phyloP scores from a whole-genome alignment of 805 yeast genomes.

The Pachysolen tannophilus region DNA sequence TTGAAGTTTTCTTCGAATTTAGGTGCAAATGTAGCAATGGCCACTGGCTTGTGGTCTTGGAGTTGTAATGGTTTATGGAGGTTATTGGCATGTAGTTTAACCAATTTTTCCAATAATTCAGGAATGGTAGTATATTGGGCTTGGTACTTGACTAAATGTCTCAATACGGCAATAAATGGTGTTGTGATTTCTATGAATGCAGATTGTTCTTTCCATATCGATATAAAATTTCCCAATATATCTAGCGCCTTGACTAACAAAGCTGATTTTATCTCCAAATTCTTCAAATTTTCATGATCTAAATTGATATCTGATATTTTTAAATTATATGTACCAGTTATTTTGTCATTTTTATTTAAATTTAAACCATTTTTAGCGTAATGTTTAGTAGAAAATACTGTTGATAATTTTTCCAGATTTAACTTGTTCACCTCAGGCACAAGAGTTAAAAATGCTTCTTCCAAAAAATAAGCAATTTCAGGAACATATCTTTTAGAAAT shows the following conservation, averaged over 20 bases:
- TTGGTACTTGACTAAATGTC: constrained; percentile 27
- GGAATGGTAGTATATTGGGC: constrained; percentile 27
- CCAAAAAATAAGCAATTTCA: constrained; percentile 57
- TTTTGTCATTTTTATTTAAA: constrained; percentile 7
- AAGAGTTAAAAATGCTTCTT: constrained; percentile 38
- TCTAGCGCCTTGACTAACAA: constrained; percentile 26
- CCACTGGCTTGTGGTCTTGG: constrained; percentile 77
- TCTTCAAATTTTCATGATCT: background rate
- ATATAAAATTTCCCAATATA: constrained; percentile 23
- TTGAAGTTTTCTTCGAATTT: constrained; percentile 93
- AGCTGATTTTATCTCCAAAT: constrained; percentile 18
- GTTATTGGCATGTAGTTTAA: constrained; percentile 41
- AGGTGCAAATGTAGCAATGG: constrained; percentile 82
- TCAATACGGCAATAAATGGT: constrained; percentile 38
- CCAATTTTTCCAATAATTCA: constrained; percentile 33
- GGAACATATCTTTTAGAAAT: constrained; percentile 77
- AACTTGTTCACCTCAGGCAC: constrained; percentile 27
- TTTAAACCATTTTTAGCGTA: constrained; percentile 14
- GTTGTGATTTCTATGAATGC: constrained; percentile 52
- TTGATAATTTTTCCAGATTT: constrained; percentile 13
- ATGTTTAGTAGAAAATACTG: constrained; percentile 10
- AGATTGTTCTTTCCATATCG: constrained; percentile 53
- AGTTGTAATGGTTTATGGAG: constrained; percentile 65
- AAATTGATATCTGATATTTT: background rate
- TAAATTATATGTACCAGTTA: background rate